A percentile compares a stretch with the other conserved stretches of the same genome.
Evolutionary conservation across 768 basidiomycete species (phyloP).

Genomic region (Rhodocollybia butyracea): DNA sequence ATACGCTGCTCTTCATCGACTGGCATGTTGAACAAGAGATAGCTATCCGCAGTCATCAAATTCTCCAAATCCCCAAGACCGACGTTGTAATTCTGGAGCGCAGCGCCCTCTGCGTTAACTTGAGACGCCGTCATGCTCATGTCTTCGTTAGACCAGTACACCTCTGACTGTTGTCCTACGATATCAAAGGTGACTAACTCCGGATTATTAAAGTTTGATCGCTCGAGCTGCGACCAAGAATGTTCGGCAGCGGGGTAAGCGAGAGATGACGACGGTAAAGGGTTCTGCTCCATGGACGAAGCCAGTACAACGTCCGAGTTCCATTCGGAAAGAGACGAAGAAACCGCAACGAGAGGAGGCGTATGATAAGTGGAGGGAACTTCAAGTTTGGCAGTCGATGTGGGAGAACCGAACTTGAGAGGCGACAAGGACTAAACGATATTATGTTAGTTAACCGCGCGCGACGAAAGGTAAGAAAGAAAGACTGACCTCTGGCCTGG

Average conservation of each 20-base stretch:
- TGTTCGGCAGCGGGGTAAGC: not conserved
- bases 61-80: not conserved
- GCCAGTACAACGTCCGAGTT: not conserved
- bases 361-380: not conserved
- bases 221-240: too few relatives aligned
- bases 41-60: not conserved
- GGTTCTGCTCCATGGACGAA: not conserved
- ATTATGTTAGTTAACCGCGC: too few relatives aligned
- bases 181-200: not conserved
- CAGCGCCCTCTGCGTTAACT: not conserved
- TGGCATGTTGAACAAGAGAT: not conserved
- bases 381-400: not conserved
- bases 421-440: not conserved
- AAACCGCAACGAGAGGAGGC: not conserved
- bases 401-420: not conserved
- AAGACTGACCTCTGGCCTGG: too few relatives aligned
- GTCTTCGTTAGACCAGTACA: not conserved
- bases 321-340: constrained; percentile 3
- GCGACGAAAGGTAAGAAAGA: too few relatives aligned
- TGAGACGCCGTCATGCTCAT: not conserved
- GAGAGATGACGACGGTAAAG: not conserved
- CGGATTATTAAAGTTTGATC: not conserved
- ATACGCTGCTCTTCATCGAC: not conserved
- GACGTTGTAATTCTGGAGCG: not conserved
- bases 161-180: not conserved